Evolutionary conservation across 306 rosid species (phyloP), one percentile per base, ranked within the genome.

Genomic region (Begonia masoniana): DNA sequence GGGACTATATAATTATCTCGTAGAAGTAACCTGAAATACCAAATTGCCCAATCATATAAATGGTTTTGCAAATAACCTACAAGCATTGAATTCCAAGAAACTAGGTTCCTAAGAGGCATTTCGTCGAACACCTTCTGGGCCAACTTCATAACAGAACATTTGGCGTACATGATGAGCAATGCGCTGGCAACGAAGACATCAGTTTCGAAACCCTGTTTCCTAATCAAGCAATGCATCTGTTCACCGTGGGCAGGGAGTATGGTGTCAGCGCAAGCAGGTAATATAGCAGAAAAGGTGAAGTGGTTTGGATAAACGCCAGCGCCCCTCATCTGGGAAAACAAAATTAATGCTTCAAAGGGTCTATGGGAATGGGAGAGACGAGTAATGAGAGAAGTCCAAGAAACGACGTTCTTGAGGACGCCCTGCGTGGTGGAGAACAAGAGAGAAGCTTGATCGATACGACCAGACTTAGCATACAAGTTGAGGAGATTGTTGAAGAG

Each of bases 331-430:
- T 16, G 63, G 58, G 59, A 67, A 24, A 82, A 82, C 62, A 42
- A 71, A 5, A 57, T 15, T 15, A 82, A 35, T 14, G 80, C 84
- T 5, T 50, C 45, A 52, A 62, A 70, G 43, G 80, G 84, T 41
- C 51, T 62, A 16, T 56, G 56, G 14, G 16, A 75, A 21, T 43
- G 82, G 54, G 74, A 43, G 9, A 75, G 65, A 10, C 66, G 80
- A 43, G 82, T 54, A 12, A 78, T 70, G 60, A 75, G 72, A 15
- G 88, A 64, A 54, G 88, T 82, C 76, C 84, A 82, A 47, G 80
- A 62, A 62, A 82, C 71, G 10, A 78, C 41, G 60, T 60, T 67
- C 52, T 35, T 57, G 12, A 55, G 54, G 10, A 51, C 64, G 12
- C 26, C 26, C 6, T 41, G 65, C 61, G 62, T 16, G 12, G 73